Conservation (phyloP, 352 stramenopile genomes). For the Globisporangium radiosum region DNA sequence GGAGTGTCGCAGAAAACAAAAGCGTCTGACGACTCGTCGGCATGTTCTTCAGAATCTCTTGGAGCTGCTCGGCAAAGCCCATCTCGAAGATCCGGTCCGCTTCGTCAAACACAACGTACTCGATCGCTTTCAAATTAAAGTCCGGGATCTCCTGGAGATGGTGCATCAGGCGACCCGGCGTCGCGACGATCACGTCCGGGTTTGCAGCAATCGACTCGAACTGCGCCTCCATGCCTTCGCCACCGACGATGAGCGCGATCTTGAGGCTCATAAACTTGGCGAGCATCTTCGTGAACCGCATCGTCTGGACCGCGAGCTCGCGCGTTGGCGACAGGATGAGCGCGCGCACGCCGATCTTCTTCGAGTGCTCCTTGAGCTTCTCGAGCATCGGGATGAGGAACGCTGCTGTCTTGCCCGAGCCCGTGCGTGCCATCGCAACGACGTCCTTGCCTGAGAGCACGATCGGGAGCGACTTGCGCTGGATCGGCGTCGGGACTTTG, state of each 20-base stretch:
- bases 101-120: slow-evolving; percentile 97
- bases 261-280: slow-evolving; percentile 90
- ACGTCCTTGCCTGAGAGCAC: slow-evolving; percentile 95
- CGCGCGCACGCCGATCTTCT: slow-evolving; percentile 78
- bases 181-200: slow-evolving; percentile 94
- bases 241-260: slow-evolving; percentile 93
- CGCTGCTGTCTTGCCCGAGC: slow-evolving; percentile 96
- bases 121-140: slow-evolving; percentile 89
- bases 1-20: slow-evolving; percentile 96
- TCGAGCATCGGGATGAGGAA: slow-evolving; percentile 98
- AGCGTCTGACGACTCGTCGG: slow-evolving; percentile 84
- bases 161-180: slow-evolving; percentile 93
- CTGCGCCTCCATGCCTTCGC: slow-evolving; percentile 98
- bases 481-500: slow-evolving; percentile 97
- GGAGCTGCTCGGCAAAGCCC: slow-evolving; percentile 97
- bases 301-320: slow-evolving; percentile 98
- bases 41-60: slow-evolving; percentile 92
- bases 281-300: slow-evolving; percentile 86
- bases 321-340: slow-evolving; percentile 95
- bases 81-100: slow-evolving; percentile 99
- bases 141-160: slow-evolving; percentile 91
- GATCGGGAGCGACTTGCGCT: slow-evolving; percentile 97
- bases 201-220: slow-evolving; percentile 93
- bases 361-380: slow-evolving; percentile 92
- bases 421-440: slow-evolving; percentile 97